Conservation (phyloP, 2,329 filamentous ascomycete genomes). For the Trichoderma sp. region DNA sequence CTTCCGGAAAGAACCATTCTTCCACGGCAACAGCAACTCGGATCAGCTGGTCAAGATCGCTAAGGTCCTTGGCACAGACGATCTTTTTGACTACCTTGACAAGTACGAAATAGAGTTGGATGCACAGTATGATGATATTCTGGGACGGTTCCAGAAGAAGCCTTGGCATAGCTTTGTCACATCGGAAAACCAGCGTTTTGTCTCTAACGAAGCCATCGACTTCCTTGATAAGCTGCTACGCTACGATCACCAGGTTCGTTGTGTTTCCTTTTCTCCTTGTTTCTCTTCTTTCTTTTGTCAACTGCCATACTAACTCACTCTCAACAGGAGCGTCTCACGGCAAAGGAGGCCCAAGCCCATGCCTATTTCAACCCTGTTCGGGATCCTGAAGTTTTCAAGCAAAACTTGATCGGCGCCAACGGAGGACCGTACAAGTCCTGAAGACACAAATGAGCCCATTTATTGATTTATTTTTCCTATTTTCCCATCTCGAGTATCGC, state of each 20-base stretch:
- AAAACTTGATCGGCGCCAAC: conserved; percentile 48
- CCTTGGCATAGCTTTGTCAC: conserved; percentile 98
- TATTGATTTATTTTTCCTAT: not conserved
- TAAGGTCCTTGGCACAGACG: conserved; percentile 95
- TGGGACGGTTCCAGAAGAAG: conserved; percentile 95
- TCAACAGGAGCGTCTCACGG: conserved; percentile 84
- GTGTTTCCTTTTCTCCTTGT: not conserved
- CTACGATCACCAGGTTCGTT: conserved; percentile 86
- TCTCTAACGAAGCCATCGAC: conserved; percentile 94
- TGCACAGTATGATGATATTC: conserved; percentile 95
- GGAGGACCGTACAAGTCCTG: conserved; percentile 38
- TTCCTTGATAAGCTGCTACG: conserved; percentile 95
- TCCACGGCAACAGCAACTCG: conserved; percentile 97
- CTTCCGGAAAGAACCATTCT: conserved; percentile 98
- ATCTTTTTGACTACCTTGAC: conserved; percentile 96
- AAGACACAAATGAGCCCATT: conserved; percentile 1
- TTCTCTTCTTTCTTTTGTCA: not conserved
- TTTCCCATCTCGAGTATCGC: not conserved
- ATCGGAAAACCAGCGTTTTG: conserved; percentile 92
- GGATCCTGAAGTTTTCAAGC: conserved; percentile 62
- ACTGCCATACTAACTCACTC: not conserved
- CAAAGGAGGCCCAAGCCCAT: conserved; percentile 95
- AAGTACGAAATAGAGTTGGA: conserved; percentile 99
- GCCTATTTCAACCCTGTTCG: conserved; percentile 92
- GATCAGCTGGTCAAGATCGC: conserved; percentile 99